These are phyloP conservation scores for Candida sanyiensis DNA, from an alignment of 805 yeast species.

Conservation along the genomic window DNA sequence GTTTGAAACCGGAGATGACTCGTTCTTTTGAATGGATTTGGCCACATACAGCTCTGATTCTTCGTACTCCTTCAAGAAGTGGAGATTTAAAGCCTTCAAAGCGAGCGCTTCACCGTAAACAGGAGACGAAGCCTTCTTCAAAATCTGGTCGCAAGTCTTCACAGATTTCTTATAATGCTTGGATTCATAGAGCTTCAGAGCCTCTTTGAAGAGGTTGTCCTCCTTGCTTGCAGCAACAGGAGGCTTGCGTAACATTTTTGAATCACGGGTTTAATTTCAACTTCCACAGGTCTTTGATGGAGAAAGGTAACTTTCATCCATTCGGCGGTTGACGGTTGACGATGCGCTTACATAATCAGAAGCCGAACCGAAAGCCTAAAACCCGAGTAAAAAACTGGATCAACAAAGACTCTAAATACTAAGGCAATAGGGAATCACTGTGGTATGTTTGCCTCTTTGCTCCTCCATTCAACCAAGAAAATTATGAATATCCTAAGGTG, in stretches of 20 bases:
- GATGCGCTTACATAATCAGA: too few relatives aligned
- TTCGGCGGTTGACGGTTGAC: too few relatives aligned
- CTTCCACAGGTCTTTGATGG: neutral
- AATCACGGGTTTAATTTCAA: neutral
- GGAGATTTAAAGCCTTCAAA: slow-evolving; percentile 70
- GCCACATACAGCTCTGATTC: slow-evolving; percentile 60
- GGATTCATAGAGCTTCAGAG: slow-evolving; percentile 73
- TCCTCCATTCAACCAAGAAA: too few relatives aligned
- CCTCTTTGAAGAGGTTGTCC: slow-evolving; percentile 71
- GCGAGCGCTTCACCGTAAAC: slow-evolving; percentile 82
- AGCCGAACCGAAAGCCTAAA: too few relatives aligned
- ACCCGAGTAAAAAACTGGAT: too few relatives aligned
- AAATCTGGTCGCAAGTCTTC: slow-evolving; percentile 63
- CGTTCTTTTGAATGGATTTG: slow-evolving; percentile 55
- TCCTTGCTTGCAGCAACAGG: slow-evolving; percentile 42
- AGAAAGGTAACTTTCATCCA: neutral
- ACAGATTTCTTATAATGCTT: slow-evolving; percentile 86
- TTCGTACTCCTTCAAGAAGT: slow-evolving; percentile 47
- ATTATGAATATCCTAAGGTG: too few relatives aligned
- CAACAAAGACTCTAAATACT: too few relatives aligned
- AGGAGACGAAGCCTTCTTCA: slow-evolving; percentile 71
- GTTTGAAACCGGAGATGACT: slow-evolving; percentile 63
- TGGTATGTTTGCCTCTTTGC: too few relatives aligned
- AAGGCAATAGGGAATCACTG: too few relatives aligned
- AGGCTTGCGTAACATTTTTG: slow-evolving; percentile 7